Evolutionary conservation across 2,329 filamentous ascomycete genomes (phyloP), one percentile per base, ranked within the genome.

Genomic region (Apiospora marii): DNA sequence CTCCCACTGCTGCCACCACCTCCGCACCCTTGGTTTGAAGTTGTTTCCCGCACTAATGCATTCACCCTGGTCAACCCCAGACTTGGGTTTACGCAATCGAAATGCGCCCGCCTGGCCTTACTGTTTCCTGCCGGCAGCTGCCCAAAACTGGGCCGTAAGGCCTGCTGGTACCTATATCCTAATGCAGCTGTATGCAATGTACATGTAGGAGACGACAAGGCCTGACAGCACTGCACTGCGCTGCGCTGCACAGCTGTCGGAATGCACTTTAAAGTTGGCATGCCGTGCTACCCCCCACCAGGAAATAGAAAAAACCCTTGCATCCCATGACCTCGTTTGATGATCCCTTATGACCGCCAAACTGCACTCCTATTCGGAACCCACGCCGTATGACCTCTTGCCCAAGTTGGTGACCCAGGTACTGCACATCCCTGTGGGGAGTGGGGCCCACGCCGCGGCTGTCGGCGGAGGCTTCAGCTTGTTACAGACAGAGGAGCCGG

Each of bases 1-100:
- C 37, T 41, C 10, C 37, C 37, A 41, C 37, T 10, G 8, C 37
- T 10, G 37, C 37, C 1, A 41, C 37, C 37, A 30, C 27, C 44
- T 41, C 68, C 68, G 22, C 34, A 46, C 68, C 30, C 22, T 51
- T 53, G 46, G 24, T 16, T 41, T 34, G 14, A 22, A 24, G n/a
- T n/a, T 37, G 44, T 27, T 49, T 69, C 67, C 46, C 43, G 41
- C 68, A 53, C 68, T 70, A 70, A 70, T 70, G 68, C 68, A 70
- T 14, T 7, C 27, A 48, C 68, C 68, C 34, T 41, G 43, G 68
- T 51, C 14, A 41, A 70, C 68, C 68, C 68, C 68, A 58, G 68
- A 70, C 68, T 70, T 51, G 43, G 67, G 22, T 64, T 64, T 64
- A 64, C 58, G 58, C 58, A 64, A 64, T 64, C 58, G 58, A 64